Conservation (phyloP, 1,284 basidiomycete species). For the Fistulinella cinereoalba region DNA sequence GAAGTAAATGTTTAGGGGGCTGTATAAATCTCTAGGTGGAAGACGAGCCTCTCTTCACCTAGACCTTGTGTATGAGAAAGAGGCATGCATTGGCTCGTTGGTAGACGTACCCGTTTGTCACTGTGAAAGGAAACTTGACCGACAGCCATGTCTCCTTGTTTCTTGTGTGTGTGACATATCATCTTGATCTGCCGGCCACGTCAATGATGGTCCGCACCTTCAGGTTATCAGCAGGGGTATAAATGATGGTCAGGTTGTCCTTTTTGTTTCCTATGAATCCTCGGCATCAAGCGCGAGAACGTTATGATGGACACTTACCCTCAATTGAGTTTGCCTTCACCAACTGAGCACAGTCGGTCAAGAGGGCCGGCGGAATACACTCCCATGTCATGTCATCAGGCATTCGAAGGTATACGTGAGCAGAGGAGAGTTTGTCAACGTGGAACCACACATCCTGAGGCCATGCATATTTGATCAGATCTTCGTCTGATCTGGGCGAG, state of each 20-base stretch:
- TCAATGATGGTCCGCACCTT: slow-evolving; percentile 53
- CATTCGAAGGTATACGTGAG: slow-evolving; percentile 92
- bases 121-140: slow-evolving; percentile 94
- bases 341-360: slow-evolving; percentile 88
- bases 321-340: slow-evolving; percentile 99
- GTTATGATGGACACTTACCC: slow-evolving; percentile 46
- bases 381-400: slow-evolving; percentile 84
- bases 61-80: not conserved
- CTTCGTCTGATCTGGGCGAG: slow-evolving; percentile 68
- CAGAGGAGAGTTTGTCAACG: slow-evolving; percentile 89
- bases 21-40: not conserved
- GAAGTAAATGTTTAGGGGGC: slow-evolving; percentile 1
- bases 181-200: slow-evolving; percentile 2
- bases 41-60: slow-evolving; percentile 75
- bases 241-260: slow-evolving; percentile 91
- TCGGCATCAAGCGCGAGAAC: not conserved
- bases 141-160: slow-evolving; percentile 95
- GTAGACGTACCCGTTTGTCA: slow-evolving; percentile 68
- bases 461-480: slow-evolving; percentile 90
- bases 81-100: not conserved
- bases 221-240: slow-evolving; percentile 86
- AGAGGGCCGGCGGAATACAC: slow-evolving; percentile 72
- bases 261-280: slow-evolving; percentile 85
- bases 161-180: slow-evolving; percentile 44
- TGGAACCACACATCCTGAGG: slow-evolving; percentile 81